Base-by-base conservation (phyloP, 345 rosid genomes). In the Ceriops decandra region DNA sequence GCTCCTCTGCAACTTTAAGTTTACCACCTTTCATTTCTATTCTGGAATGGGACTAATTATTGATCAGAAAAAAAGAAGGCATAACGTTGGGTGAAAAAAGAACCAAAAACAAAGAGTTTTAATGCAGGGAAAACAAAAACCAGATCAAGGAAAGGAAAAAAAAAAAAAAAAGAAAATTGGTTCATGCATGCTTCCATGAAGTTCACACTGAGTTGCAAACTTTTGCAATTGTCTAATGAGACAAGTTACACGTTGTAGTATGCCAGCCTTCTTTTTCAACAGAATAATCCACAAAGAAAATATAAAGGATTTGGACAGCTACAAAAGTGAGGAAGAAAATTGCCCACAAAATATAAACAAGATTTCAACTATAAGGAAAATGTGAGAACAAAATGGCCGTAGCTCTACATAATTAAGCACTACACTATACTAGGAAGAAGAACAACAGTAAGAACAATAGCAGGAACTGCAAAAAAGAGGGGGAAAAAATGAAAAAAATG, bases 341-440 rank as follows among this genome's bases (percentile, higher is more conserved):
- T 35, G 61, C 46, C 69, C 57, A 71, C 67, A 66, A 61, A 59
- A 66, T 16, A 21, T 66, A 72, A 6, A 60, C 31, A 16, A 27
- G 38, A 72, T 30, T 56, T 27, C 61, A 59, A 65, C 26, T 49
- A 32, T 61, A n/a, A 52, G 66, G 57, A 38, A 58, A 38, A 46
- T n/a, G 60, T 53, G 57, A 62, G n/a, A 54, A 62, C 28, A 36
- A 54, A 73, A 72, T 22, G 76, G 49, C n/a, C 35, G 56, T 52
- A 26, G n/a, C 69, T 64, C 35, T 58, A 67, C 38, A 72, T 30
- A 62, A 65, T 64, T 21, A 46, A 51, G 47, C 33, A 36, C 62
- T 36, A 53, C 62, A 36, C 57, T 36, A 33, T 66, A 66, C 38
- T 51, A 58, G 19, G 2, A 47, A 28, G 62, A 58, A 64, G 17